Evolutionary conservation across 371 early-diverging fungal species (phyloP).

Genomic region (Rhizopus arrhizus): DNA sequence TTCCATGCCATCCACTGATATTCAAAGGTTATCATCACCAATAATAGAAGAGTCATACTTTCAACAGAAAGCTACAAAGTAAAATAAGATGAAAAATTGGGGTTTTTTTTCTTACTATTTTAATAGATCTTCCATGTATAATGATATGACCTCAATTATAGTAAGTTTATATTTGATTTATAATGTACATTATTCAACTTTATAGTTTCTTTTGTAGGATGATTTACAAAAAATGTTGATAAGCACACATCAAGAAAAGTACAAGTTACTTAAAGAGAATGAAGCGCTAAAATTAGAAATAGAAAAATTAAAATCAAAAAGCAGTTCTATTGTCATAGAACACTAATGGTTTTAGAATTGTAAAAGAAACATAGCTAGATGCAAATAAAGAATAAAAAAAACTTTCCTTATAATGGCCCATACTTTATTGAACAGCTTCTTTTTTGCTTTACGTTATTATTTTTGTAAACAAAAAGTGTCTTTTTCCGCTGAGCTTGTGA

Average conservation of each 20-base stretch:
- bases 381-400: too few species aligned
- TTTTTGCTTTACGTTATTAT: too few species aligned
- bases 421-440: too few species aligned
- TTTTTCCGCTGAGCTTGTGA: too few species aligned
- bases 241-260: constrained; percentile 24
- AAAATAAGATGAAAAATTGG: not conserved
- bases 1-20: constrained; percentile 10
- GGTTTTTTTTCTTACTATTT: not conserved
- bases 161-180: not conserved
- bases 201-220: not conserved
- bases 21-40: not conserved
- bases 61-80: not conserved
- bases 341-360: too few species aligned
- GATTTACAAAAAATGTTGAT: constrained; percentile 26
- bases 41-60: too few species aligned
- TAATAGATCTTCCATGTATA: not conserved
- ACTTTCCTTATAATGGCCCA: too few species aligned
- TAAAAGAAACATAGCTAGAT: too few species aligned
- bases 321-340: too few species aligned
- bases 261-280: constrained; percentile 25
- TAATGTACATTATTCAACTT: not conserved
- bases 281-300: constrained; percentile 26
- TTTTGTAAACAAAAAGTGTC: too few species aligned
- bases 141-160: not conserved
- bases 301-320: constrained; percentile 13